Conservation (phyloP, 768 basidiomycete species). For the Harrya chromipes region DNA sequence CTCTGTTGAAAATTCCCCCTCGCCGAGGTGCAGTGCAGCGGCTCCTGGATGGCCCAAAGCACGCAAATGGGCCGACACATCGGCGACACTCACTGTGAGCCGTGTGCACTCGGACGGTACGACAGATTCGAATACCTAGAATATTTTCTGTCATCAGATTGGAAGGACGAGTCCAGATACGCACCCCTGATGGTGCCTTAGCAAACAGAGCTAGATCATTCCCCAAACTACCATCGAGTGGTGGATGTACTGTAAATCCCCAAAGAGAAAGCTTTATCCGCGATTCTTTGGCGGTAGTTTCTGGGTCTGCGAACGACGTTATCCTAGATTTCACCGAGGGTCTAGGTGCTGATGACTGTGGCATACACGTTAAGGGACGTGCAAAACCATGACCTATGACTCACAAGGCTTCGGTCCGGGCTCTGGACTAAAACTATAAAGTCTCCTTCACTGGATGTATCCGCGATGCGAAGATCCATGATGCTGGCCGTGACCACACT, state of each 20-base stretch:
- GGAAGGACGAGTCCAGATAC: slow-evolving; percentile 27
- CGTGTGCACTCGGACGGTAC: slow-evolving; percentile 85
- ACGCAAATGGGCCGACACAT: slow-evolving; percentile 62
- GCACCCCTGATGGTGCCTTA: slow-evolving; percentile 86
- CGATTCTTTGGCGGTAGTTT: slow-evolving; percentile 74
- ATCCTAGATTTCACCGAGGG: slow-evolving; percentile 64
- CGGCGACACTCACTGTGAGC: slow-evolving; percentile 59
- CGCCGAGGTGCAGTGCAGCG: slow-evolving; percentile 62
- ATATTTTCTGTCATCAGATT: slow-evolving; percentile 1
- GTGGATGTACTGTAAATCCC: slow-evolving; percentile 60
- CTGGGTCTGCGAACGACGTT: slow-evolving; percentile 57
- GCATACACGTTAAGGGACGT: slow-evolving; percentile 1
- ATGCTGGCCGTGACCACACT: slow-evolving; percentile 61
- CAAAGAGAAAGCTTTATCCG: slow-evolving; percentile 59
- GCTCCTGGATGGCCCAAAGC: slow-evolving; percentile 61
- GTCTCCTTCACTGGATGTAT: slow-evolving; percentile 39
- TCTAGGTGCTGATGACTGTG: slow-evolving; percentile 43
- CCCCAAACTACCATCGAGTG: slow-evolving; percentile 61
- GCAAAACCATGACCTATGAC: slow-evolving; percentile 19
- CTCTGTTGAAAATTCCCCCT: slow-evolving; percentile 68
- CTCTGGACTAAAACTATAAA: slow-evolving; percentile 51
- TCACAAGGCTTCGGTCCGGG: slow-evolving; percentile 55
- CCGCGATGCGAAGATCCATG: slow-evolving; percentile 57
- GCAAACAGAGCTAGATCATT: slow-evolving; percentile 59
- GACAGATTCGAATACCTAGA: slow-evolving; percentile 86